Base-by-base conservation (phyloP, 2,329 filamentous ascomycete genomes). In the Onygena corvina region DNA sequence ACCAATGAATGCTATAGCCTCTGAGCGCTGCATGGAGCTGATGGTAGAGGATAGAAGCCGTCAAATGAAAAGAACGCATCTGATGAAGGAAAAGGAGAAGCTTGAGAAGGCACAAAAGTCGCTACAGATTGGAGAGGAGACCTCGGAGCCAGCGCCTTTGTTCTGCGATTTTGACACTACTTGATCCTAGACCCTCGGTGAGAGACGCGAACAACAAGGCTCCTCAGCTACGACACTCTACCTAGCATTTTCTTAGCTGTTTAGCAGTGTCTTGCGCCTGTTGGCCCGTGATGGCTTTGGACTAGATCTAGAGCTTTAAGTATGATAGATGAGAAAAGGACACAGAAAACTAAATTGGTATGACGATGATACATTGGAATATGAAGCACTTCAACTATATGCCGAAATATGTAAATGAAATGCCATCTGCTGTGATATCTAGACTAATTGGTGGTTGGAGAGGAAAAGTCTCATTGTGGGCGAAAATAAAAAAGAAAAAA, bases 31-130 rank as follows among this genome's bases (percentile, higher is more conserved):
- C 40, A 54, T 61, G 2, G 58, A 63, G 5, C 52, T 69, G 0
- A 67, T 69, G 62, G 61, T 61, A 0, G 65, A 67, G 42, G 64
- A 68, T 6, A 58, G 58, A 0, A 63, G 63, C 7, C 59, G 64
- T 4, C 62, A 66, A 34, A 53, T 54, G 7, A 61, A 64, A 4
- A 60, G 66, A 0, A 53, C 54, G 8, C 50, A 56, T 3, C 51
- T 69, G 1, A 38, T 52, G 1, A 63, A 59, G 21, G 63, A 68
- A 27, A 59, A 60, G 1, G 58, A 60, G 3, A 67, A 66, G 35
- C 53, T 69, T 1, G 52, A 53, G 1, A 60, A 61, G 36, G 66
- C 66, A 0, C 62, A 64, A 35, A 51, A 60, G 23, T 67, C 49
- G 52, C 30, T 53, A 6, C 42, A 38, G 27, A 23, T 25, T 5